A percentile compares a stretch with the other conserved stretches of the same genome.
Conservation (phyloP, 257 asterid genomes). For the Voacanga thouarsii region DNA sequence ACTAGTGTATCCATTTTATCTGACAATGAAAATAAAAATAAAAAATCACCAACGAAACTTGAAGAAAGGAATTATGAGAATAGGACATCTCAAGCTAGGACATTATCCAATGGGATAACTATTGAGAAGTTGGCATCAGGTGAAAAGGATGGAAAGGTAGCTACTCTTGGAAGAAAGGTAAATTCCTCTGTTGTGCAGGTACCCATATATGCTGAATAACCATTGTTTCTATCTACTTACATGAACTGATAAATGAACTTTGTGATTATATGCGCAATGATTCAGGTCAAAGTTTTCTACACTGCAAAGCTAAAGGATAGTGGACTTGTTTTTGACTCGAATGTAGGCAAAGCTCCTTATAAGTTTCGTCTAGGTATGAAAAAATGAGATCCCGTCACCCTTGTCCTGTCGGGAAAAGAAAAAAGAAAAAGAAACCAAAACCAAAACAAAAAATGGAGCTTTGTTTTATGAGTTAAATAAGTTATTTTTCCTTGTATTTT, state of each 20-base stretch:
- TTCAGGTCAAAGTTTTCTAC: constrained; percentile 69
- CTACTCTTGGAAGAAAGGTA: constrained; percentile 68
- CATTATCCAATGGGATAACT: constrained; percentile 69
- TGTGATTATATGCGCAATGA: constrained; percentile 9
- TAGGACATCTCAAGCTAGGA: constrained; percentile 28
- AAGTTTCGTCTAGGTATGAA: constrained; percentile 67
- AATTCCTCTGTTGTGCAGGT: constrained; percentile 1
- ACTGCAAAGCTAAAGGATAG: constrained; percentile 60
- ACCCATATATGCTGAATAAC: neutral
- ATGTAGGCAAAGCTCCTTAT: constrained; percentile 41
- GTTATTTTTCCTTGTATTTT: constrained; percentile 13
- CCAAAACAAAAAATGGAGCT: neutral
- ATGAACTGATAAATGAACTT: neutral
- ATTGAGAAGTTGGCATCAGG: constrained; percentile 69
- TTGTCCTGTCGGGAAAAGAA: neutral
- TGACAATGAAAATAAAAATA: constrained; percentile 30
- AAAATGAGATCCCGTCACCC: neutral
- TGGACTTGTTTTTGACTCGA: constrained; percentile 55
- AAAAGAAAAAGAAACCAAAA: no score
- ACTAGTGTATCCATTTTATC: constrained; percentile 17
- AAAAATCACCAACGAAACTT: constrained; percentile 13
- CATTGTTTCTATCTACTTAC: neutral
- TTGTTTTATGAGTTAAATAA: neutral
- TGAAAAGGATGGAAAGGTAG: constrained; percentile 62
- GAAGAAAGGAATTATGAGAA: constrained; percentile 27